Base-by-base conservation (phyloP, 2,329 filamentous ascomycete species). In the Phyllachora maydis region DNA sequence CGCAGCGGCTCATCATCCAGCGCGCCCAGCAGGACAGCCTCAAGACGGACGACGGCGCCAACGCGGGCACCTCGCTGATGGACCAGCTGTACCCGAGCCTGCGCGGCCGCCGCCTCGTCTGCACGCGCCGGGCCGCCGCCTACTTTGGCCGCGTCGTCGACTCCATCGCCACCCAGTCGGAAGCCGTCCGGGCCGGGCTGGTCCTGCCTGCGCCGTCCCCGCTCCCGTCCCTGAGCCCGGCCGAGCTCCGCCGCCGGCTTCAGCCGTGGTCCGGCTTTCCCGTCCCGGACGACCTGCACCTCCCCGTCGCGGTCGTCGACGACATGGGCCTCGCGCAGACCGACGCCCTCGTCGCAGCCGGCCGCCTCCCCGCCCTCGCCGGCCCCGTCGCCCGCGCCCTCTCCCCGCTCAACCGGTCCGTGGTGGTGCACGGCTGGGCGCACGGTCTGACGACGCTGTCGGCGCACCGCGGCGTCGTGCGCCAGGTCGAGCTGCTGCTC, bases 381-480 rank as follows among this genome's bases (percentile, higher is more conserved):
- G 24, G 19, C 1, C 19, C 26, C 6, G 35, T 45, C 0, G 36
- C 37, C 8, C 21, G 24, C 11, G 36, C 43, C 8, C 37, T 54
- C 11, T 36, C 38, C 4, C 42, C 44, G 14, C 48, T 51, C 27
- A 81, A 78, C 35, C 47, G 56, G 25, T 69, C 70, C 11, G 73
- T 79, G 6, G 78, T 82, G 37, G 50, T 75, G 24, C 68, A 69
- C 36, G 75, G 75, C 10, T 83, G 76, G 76, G 54, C 55, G 7
- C 46, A 51, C 6, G 50, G 57, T 1, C 39, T 61, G 14, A 75
- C 70, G 2, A 82, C 74, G 1, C 46, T 83, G 24, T 78, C 73
- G 3, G 72, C 69, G 30, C 82, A 83, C 38, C 57, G 63, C 12
- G 63, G 62, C 2, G 67, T 74, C 21, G 61, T 65, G 12, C 74